A percentile compares a stretch with the other conserved stretches of the same genome.
These are phyloP conservation scores for Gynostemma pentaphyllum DNA, from an alignment of 306 rosid genomes.

Conservation along the genomic window DNA sequence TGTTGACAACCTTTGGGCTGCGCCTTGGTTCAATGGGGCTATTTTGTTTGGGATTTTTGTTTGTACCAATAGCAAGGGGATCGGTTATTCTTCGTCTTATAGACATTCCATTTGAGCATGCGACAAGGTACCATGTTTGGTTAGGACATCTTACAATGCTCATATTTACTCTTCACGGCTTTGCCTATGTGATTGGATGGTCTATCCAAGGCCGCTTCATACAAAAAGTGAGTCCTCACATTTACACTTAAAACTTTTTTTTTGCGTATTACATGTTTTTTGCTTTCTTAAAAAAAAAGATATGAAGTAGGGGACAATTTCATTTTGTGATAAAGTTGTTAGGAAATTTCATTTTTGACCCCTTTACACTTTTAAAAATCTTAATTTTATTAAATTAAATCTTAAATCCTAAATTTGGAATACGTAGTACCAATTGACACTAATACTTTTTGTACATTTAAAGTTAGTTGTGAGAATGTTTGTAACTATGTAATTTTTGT, in stretches of 20 bases:
- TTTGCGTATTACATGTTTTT: too few species aligned
- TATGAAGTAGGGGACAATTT: too few species aligned
- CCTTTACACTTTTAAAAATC: too few species aligned
- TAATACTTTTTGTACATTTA: too few species aligned
- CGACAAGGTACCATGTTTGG: constrained; percentile 88
- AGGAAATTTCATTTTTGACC: too few species aligned
- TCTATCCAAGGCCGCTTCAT: constrained; percentile 40
- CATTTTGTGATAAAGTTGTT: too few species aligned
- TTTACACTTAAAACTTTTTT: too few species aligned
- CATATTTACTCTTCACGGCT: constrained; percentile 77
- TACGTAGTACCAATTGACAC: too few species aligned
- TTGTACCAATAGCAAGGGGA: constrained; percentile 84
- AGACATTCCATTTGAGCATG: constrained; percentile 87
- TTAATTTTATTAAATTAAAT: background rate
- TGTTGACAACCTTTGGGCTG: constrained; percentile 47
- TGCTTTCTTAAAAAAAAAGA: too few species aligned
- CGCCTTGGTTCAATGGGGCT: constrained; percentile 59
- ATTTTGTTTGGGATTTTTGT: constrained; percentile 56
- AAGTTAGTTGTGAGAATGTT: too few species aligned
- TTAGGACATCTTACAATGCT: constrained; percentile 94
- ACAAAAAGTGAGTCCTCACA: constrained; percentile 45
- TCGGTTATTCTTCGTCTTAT: constrained; percentile 74
- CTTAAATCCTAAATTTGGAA: background rate
- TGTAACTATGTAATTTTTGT: too few species aligned
- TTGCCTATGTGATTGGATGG: constrained; percentile 48